Percentiles rank a stretch among this genome's conserved stretches.
These are phyloP conservation scores for Pulicaria dysenterica DNA, from an alignment of 129 eudicot genomes.

Conservation along the genomic window DNA sequence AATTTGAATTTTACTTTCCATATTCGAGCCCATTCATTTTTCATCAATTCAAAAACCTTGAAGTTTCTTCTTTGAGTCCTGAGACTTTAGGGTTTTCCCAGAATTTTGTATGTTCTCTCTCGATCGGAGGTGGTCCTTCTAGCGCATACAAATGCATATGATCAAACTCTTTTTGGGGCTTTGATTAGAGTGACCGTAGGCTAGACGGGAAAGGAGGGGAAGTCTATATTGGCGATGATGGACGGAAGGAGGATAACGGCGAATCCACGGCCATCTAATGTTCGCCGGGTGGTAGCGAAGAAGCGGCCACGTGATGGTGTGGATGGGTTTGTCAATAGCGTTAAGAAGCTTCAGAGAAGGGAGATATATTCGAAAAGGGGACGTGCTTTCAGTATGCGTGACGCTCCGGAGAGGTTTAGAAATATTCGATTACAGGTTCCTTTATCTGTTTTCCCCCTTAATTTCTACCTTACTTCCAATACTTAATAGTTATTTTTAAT, in stretches of 20 bases:
- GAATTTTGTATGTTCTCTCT: neutral
- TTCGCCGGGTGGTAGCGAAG: constrained; percentile 84
- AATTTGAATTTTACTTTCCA: constrained; percentile 9
- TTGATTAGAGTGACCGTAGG: neutral
- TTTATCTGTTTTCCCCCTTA: neutral
- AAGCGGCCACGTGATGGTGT: constrained; percentile 65
- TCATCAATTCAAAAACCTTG: constrained; percentile 26
- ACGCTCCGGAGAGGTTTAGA: constrained; percentile 77
- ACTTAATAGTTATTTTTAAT: neutral
- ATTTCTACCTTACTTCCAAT: neutral
- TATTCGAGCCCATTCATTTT: neutral
- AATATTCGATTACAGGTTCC: constrained; percentile 75
- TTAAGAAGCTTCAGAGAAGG: constrained; percentile 79
- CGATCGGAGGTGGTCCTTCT: neutral
- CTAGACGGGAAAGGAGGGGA: neutral
- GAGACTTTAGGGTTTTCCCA: constrained; percentile 33
- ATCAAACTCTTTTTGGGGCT: constrained; percentile 7
- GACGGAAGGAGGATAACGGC: constrained; percentile 86
- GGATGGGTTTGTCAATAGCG: constrained; percentile 88
- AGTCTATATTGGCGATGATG: constrained; percentile 36
- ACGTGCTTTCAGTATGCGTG: constrained; percentile 75
- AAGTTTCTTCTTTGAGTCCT: constrained; percentile 14
- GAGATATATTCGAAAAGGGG: constrained; percentile 80
- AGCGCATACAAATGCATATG: neutral
- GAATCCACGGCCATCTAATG: constrained; percentile 72